These are phyloP conservation scores for Mycena maculata DNA, from an alignment of 768 basidiomycete species.

Conservation along the genomic window DNA sequence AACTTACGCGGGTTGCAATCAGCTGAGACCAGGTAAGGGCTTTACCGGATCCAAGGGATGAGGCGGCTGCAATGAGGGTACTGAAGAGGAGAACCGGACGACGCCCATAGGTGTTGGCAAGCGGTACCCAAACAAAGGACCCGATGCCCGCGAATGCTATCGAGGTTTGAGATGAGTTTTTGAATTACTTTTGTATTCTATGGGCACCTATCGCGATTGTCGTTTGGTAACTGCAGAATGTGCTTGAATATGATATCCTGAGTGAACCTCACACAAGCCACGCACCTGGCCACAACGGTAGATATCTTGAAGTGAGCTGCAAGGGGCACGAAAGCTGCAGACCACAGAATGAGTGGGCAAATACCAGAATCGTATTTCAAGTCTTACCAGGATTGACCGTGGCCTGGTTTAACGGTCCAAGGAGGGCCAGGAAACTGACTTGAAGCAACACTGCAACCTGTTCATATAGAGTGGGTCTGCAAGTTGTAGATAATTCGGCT, in stretches of 20 bases:
- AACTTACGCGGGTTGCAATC: slow-evolving; percentile 28
- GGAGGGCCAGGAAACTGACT: slow-evolving; percentile 29
- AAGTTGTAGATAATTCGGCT: no score
- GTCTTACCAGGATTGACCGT: slow-evolving; percentile 21
- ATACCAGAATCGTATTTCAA: background rate
- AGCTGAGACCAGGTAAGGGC: slow-evolving; percentile 31
- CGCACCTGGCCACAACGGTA: slow-evolving; percentile 26
- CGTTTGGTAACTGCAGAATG: slow-evolving; percentile 20
- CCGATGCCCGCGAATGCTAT: slow-evolving; percentile 34
- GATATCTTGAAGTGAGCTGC: slow-evolving; percentile 25
- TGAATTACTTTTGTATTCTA: background rate
- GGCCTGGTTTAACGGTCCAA: slow-evolving; percentile 26
- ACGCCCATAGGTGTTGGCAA: slow-evolving; percentile 37
- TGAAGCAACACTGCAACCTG: slow-evolving; percentile 50
- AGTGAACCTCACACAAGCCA: background rate
- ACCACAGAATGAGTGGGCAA: background rate
- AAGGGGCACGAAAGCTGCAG: slow-evolving; percentile 24
- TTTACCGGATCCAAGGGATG: slow-evolving; percentile 32
- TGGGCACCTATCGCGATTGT: slow-evolving; percentile 15
- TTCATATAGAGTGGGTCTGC: slow-evolving; percentile 40
- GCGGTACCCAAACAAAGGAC: slow-evolving; percentile 37
- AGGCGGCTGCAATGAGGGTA: slow-evolving; percentile 32
- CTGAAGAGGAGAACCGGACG: slow-evolving; percentile 36
- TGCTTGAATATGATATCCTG: background rate
- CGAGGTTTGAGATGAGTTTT: background rate